Conservation (phyloP, 2,329 filamentous ascomycete genomes). For the Verticillium dahliae region DNA sequence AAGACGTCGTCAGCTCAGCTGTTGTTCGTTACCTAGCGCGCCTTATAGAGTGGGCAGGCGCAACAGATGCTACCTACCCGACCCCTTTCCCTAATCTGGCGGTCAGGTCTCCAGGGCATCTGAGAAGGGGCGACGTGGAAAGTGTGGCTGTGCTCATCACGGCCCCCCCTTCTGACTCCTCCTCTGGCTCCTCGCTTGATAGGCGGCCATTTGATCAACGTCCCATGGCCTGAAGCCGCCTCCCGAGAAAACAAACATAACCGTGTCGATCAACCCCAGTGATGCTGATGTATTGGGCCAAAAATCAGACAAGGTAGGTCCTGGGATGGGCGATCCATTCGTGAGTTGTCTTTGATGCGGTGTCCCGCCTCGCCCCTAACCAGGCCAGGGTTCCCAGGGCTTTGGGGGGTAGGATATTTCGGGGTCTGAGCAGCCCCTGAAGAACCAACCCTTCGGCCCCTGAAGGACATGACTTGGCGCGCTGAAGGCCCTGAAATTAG, state of each 20-base stretch:
- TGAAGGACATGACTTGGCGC: background rate
- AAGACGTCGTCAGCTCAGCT: background rate
- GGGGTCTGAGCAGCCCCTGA: too few species aligned
- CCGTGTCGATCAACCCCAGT: background rate
- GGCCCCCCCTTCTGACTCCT: constrained; percentile 18
- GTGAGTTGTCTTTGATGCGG: background rate
- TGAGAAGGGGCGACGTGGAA: constrained; percentile 12
- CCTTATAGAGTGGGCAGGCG: background rate
- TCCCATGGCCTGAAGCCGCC: too few species aligned
- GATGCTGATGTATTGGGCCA: background rate
- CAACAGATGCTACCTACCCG: too few species aligned
- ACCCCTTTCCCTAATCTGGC: background rate
- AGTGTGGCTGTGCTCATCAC: constrained; percentile 24
- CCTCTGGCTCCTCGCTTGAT: constrained; percentile 13
- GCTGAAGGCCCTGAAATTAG: background rate
- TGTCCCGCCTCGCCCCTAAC: background rate
- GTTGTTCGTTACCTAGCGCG: background rate
- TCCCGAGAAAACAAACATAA: too few species aligned
- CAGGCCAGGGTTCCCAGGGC: background rate
- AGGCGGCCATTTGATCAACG: too few species aligned
- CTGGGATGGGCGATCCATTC: background rate
- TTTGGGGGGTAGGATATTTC: too few species aligned
- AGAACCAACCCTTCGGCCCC: too few species aligned
- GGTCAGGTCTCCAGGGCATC: constrained; percentile 12
- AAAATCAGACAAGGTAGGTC: background rate